Evolutionary conservation across 1,284 basidiomycete species (phyloP).

Genomic region (Melampsora americana): DNA sequence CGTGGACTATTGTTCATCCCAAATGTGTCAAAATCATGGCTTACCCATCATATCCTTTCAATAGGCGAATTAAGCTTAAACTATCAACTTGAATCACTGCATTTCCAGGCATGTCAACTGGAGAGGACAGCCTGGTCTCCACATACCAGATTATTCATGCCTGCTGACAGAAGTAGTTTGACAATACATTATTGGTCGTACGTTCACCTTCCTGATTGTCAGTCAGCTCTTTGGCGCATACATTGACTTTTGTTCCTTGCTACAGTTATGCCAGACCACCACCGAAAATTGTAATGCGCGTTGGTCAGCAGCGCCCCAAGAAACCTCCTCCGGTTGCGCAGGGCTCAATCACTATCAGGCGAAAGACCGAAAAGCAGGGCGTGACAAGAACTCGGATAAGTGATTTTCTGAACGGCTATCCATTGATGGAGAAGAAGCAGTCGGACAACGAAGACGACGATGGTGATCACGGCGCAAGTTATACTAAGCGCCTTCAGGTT

Average conservation of each 20-base stretch:
- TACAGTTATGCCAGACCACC: constrained; percentile 34
- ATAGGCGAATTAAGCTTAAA: constrained; percentile 39
- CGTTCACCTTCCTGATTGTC: not conserved
- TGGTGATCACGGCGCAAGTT: constrained; percentile 39
- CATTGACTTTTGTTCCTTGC: not conserved
- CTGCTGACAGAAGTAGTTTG: constrained; percentile 20
- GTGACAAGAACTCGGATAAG: constrained; percentile 13
- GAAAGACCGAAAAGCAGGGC: constrained; percentile 15
- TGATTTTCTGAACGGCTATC: constrained; percentile 41
- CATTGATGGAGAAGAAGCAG: constrained; percentile 2
- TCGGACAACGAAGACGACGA: constrained; percentile 7
- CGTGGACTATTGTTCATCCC: not conserved
- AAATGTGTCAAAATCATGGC: not conserved
- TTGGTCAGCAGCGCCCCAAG: constrained; percentile 25
- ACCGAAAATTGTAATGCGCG: constrained; percentile 2
- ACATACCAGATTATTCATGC: constrained; percentile 20
- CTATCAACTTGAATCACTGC: constrained; percentile 38
- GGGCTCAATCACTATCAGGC: constrained; percentile 24
- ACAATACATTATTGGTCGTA: constrained; percentile 41
- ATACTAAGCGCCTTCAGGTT: constrained; percentile 28
- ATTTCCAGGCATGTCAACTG: constrained; percentile 39
- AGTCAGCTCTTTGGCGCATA: not conserved
- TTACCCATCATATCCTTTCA: not conserved
- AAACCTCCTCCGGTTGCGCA: constrained; percentile 17
- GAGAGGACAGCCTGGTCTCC: constrained; percentile 34